Evolutionary conservation across 768 basidiomycete genomes (phyloP), one percentile per base, ranked within the genome.

Genomic region (Pleurotus cornucopiae): DNA sequence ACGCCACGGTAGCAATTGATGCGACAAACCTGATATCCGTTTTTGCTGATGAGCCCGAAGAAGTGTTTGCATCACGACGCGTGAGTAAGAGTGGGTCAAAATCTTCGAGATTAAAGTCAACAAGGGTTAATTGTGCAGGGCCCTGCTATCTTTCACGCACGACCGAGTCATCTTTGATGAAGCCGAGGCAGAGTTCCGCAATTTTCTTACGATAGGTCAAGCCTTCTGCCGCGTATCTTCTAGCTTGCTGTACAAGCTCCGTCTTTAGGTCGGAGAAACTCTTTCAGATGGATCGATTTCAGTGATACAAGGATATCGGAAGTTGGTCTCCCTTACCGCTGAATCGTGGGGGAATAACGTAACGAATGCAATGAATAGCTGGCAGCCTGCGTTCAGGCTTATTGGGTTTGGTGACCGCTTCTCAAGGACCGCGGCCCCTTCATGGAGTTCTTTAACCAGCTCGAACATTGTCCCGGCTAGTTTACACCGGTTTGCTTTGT

Each of bases 111-210:
- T 38, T 57, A 20, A 21, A 44, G 43, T 44, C 43, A 44, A 46
- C 26, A 37, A 55, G 30, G 34, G 45, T 39, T 38, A 55, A 57
- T 57, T 61, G 65, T 21, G 30, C 37, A 12, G 37, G 51, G n/a
- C 51, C 51, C 51, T 53, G 51, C 41, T n/a, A 53, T 20, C 38
- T 53, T 37, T 18, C 43, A 69, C 79, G 64, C 67, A 88, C 92
- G 66, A 93, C 90, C 6, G 91, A 93, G 68, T 92, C 94, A 65
- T 99, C 97, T 67, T 90, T 89, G 67, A 98, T 91, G 76, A 98
- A 98, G 46, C 86, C 87, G 47, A 93, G 82, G n/a, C 88, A 85
- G 18, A 94, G 78, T 59, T 88, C 82, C 38, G 94, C 93, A 62
- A 99, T 98, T 70, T 91, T 93, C 58, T 83, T 81, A 56, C 94